Conservation (phyloP, 83 land plant genomes). For the Picea mariana region DNA sequence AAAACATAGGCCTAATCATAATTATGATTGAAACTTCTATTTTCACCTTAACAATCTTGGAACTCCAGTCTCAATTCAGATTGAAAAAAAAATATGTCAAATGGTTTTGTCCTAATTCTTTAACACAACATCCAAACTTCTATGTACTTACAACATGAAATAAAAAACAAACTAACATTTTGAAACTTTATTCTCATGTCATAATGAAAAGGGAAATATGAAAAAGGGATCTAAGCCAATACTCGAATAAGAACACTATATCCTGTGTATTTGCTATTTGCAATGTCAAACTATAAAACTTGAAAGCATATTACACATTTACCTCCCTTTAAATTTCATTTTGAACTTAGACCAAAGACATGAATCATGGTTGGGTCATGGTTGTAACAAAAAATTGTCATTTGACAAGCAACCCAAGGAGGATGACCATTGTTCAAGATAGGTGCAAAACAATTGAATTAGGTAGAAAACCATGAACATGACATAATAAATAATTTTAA, state of each 20-base stretch:
- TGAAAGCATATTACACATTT: not conserved
- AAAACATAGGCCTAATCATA: too few species aligned
- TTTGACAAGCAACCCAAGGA: not conserved
- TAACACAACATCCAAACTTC: too few species aligned
- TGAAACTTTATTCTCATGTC: too few species aligned
- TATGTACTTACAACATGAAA: too few species aligned
- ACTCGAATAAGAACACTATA: not conserved
- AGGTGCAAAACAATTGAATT: not conserved
- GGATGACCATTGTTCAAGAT: not conserved
- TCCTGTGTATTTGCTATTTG: not conserved
- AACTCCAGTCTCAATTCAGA: too few species aligned
- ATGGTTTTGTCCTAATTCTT: too few species aligned
- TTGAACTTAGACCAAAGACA: slow-evolving; percentile 3
- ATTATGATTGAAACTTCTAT: too few species aligned
- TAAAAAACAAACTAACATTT: too few species aligned
- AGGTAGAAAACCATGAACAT: too few species aligned
- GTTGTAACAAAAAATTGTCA: slow-evolving; percentile 9
- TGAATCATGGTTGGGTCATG: not conserved
- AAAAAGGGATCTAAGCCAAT: not conserved
- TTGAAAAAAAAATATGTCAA: too few species aligned
- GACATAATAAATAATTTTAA: not conserved
- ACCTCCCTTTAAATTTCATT: not conserved
- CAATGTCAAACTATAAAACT: not conserved
- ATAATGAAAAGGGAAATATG: not conserved
- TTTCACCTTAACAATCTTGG: too few species aligned